Base-by-base conservation (phyloP, 2,329 filamentous ascomycete genomes). In the Fusarium sacchari region DNA sequence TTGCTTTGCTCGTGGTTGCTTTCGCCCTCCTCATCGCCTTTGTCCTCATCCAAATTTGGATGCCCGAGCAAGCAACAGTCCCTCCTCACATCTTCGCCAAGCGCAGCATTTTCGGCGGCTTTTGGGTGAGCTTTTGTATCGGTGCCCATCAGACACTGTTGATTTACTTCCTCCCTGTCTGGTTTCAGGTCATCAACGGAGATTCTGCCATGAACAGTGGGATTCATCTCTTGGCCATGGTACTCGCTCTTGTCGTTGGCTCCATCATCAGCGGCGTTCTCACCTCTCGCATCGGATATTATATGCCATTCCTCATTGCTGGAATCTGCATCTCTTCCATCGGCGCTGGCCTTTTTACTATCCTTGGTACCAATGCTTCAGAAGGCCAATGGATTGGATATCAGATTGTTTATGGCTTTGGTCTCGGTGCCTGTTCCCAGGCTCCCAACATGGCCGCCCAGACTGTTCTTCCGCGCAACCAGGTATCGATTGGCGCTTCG, bases 121-220 rank as follows among this genome's bases (percentile, higher is more conserved):
- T 82, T 53, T 81, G 75, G 55, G 73, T 79, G 17, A 71, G 60
- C 43, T 62, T 73, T 30, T 74, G 71, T 28, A 43, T 78, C 20
- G 80, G 81, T 2, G 76, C 81, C 3, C 71, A 81, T 64, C 74
- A 79, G 58, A 78, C 67, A 63, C 59, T 78, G 7, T 46, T 71
- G 17, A 50, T 64, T 12, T 86, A 86, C 76, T 87, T 83, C 76
- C 79, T 88, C 10, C 85, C 86, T 20, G 82, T 88, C 66, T 88
- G 86, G 84, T 88, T 87, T 77, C 86, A 87, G 70, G 83, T 83
- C 17, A 83, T 86, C 60, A 79, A 83, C 52, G 84, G 78, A 36
- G 66, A 73, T 30, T 71, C 77, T 8, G 78, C 80, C 26, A 71
- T 81, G 20, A 32, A 79, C 11, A 79, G 78, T 10, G 80, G 80